These are phyloP conservation scores for Periconia sp. DNA, from an alignment of 2,329 filamentous ascomycete species.

Conservation along the genomic window DNA sequence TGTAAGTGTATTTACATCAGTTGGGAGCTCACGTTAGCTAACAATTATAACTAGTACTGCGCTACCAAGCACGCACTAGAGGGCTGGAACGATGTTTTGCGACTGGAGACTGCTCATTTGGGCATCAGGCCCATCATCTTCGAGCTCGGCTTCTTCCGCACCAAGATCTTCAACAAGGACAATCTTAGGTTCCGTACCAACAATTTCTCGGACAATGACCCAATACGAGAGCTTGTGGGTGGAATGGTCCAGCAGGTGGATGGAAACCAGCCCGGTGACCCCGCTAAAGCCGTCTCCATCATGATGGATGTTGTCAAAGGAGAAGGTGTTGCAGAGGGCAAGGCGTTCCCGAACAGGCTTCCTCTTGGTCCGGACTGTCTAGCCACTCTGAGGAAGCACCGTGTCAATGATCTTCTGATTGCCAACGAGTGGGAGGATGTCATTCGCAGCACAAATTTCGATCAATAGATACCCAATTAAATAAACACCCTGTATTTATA, in stretches of 20 bases:
- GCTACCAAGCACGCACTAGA: constrained; percentile 14
- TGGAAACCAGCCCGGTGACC: constrained; percentile 19
- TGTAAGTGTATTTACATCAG: not conserved
- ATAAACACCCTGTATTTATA: no score
- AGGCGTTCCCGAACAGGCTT: constrained; percentile 25
- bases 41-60: constrained; percentile 4
- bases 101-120: constrained; percentile 35
- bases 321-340: constrained; percentile 18
- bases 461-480: no score
- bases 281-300: constrained; percentile 14
- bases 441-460: constrained; percentile 11
- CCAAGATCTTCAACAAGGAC: constrained; percentile 26
- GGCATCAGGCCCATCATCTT: constrained; percentile 39
- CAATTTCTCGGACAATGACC: constrained; percentile 20
- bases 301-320: constrained; percentile 15
- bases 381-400: constrained; percentile 7
- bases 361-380: constrained; percentile 31
- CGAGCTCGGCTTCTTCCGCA: constrained; percentile 43
- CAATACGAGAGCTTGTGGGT: constrained; percentile 18
- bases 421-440: constrained; percentile 17
- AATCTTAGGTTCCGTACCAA: constrained; percentile 11
- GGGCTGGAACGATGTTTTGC: constrained; percentile 4
- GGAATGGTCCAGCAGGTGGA: constrained; percentile 10
- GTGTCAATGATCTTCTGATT: constrained; percentile 2
- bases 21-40: not conserved